phyloP scores from a whole-genome alignment of 352 stramenopile genomes.

The Plasmopara viticola region DNA sequence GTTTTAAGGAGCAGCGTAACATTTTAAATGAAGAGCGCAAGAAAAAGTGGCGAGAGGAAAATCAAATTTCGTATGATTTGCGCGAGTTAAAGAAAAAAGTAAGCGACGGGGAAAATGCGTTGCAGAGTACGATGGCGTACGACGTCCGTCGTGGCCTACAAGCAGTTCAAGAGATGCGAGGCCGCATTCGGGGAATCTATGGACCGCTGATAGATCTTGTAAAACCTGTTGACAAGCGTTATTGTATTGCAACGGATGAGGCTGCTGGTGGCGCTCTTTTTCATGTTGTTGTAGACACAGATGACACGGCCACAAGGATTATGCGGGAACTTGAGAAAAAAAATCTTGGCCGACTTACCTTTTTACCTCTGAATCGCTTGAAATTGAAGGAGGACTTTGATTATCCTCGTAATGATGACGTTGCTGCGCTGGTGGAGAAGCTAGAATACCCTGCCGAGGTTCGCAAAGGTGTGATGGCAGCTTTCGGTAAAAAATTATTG shows the following conservation, averaged over 20 bases:
- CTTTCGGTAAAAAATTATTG: conserved; percentile 97
- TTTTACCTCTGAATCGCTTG: conserved; percentile 93
- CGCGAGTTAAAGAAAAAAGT: conserved; percentile 68
- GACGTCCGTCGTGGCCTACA: conserved; percentile 81
- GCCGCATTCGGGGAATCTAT: conserved; percentile 79
- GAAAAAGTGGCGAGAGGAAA: conserved; percentile 75
- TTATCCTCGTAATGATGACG: conserved; percentile 75
- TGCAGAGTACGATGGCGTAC: conserved; percentile 83
- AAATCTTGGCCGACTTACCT: conserved; percentile 94
- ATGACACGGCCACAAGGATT: conserved; percentile 92
- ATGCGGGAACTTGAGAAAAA: conserved; percentile 93
- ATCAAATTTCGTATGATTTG: conserved; percentile 68
- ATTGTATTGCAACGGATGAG: conserved; percentile 94
- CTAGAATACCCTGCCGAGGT: conserved; percentile 84
- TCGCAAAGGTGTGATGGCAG: conserved; percentile 88
- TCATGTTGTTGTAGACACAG: conserved; percentile 98
- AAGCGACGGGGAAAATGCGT: conserved; percentile 58
- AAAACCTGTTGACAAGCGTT: conserved; percentile 78
- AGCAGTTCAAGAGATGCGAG: conserved; percentile 85
- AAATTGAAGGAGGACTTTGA: conserved; percentile 78
- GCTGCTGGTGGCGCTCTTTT: conserved; percentile 95
- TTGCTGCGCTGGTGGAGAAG: conserved; percentile 80
- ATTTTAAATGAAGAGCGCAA: conserved; percentile 72
- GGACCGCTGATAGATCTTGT: conserved; percentile 97
- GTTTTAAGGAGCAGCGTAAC: conserved; percentile 80